A percentile compares a stretch with the other conserved stretches of the same genome.
phyloP scores from a whole-genome alignment of 257 asterid species.

The Pogostemon cablin region DNA sequence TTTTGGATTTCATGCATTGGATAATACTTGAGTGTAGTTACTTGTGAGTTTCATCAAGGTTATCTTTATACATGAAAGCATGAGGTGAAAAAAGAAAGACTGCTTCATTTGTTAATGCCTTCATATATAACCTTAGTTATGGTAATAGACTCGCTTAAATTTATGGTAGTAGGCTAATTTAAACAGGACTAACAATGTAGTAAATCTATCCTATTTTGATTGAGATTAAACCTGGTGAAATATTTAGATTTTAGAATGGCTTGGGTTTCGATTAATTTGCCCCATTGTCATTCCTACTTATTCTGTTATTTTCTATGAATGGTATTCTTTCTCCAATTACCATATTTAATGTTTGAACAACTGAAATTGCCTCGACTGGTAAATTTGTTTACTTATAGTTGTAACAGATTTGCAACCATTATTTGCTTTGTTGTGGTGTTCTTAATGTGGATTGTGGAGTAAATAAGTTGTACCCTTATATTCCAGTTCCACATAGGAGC shows the following conservation, averaged over 20 bases:
- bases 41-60: not conserved
- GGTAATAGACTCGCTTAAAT: no score
- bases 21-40: not conserved
- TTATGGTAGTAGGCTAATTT: not conserved
- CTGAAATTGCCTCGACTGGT: not conserved
- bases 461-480: not conserved
- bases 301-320: no score
- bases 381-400: not conserved
- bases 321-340: no score
- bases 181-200: no score
- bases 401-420: not conserved
- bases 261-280: no score
- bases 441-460: not conserved
- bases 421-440: not conserved
- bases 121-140: not conserved
- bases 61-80: conserved; percentile 13
- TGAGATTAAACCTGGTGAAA: no score
- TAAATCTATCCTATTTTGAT: no score
- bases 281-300: no score
- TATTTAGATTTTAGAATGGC: no score
- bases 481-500: not conserved
- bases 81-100: conserved; percentile 8
- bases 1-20: conserved; percentile 22
- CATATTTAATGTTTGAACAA: not conserved
- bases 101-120: not conserved